phyloP scores from a whole-genome alignment of 2,329 filamentous ascomycete genomes.

The Dactylellina haptotyla region DNA sequence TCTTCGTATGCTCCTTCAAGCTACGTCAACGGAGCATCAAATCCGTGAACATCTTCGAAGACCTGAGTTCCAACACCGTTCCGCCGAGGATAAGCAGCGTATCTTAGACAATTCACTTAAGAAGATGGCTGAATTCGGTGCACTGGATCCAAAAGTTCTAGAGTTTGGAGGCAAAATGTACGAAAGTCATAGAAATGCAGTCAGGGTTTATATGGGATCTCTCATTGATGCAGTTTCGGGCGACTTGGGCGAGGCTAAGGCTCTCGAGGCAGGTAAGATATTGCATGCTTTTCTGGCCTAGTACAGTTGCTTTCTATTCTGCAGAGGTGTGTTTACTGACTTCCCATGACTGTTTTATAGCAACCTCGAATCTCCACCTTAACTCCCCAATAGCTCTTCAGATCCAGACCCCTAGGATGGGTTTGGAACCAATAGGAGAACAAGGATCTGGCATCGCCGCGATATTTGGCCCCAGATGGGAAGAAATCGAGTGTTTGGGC shows the following conservation, averaged over 20 bases:
- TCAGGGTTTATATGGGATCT: conserved; percentile 31
- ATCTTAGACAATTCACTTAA: conserved; percentile 34
- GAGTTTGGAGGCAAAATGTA: conserved; percentile 31
- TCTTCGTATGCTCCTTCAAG: conserved; percentile 44
- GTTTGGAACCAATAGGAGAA: conserved; percentile 15
- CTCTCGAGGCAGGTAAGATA: conserved; percentile 22
- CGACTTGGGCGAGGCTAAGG: conserved; percentile 24
- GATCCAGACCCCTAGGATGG: conserved; percentile 33
- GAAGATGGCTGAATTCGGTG: conserved; percentile 38
- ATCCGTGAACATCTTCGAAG: conserved; percentile 29
- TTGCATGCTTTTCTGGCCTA: neutral
- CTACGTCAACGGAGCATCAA: conserved; percentile 42
- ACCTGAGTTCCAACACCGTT: conserved; percentile 27
- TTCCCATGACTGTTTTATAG: neutral
- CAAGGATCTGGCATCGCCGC: conserved; percentile 1
- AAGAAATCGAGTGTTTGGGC: conserved; percentile 69
- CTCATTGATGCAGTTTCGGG: conserved; percentile 42
- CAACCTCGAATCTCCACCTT: neutral
- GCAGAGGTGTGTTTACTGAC: neutral
- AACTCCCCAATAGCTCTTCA: conserved; percentile 22
- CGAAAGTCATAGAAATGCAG: conserved; percentile 33
- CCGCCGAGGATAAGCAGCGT: conserved; percentile 30
- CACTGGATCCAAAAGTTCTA: conserved; percentile 30
- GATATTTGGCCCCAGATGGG: conserved; percentile 58
- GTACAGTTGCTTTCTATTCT: no score